Base-by-base conservation (phyloP, 805 yeast species). In the Yarrowia osloensis region DNA sequence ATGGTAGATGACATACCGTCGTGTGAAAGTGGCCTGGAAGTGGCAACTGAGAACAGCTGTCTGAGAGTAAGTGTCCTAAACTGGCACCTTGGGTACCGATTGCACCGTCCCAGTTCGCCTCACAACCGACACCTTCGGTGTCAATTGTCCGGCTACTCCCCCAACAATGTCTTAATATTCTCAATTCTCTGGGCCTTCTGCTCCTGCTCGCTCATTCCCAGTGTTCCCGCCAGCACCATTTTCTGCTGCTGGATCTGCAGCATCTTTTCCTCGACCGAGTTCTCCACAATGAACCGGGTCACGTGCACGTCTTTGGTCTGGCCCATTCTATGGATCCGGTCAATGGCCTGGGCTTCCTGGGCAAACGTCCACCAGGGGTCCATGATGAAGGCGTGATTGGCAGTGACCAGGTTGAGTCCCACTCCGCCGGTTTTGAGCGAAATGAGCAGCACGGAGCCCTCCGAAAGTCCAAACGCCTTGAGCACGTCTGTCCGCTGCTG, bases 351-450 rank as follows among this genome's bases (percentile, higher is more conserved):
- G 62, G 90, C 91, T 73, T 91, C 97, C 66, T 88, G 86, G 59
- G 96, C 90, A 54, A 91, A 96, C 33, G 95, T 90, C 98, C 98
- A 93, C 95, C 97, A 93, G 0, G 98, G 97, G 73, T 93, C 98
- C 91, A 94, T 88, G 84, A 93, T 82, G 71, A 87, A 91, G 2
- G 96, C 98, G 39, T 85, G 82, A 0, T 90, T 88, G 0, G 98
- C 97, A 62, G 88, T 85, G 0, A 97, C 93, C 69, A 93, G 79
- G 73, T 93, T 93, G 69, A 93, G 80, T 0, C 98, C 98, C 13
- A 92, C 97, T 8, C 98, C 98, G 26, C 98, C 98, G 0, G 97
- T 96, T 75, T 91, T 93, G 69, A 92, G 78, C 8, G 96, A 89
- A 21, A 93, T 75, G 24, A 93, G 78, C 12, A 93, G 74, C 1